phyloP scores from a whole-genome alignment of 2,329 filamentous ascomycete genomes.

The Phyllosticta citrichinensis region DNA sequence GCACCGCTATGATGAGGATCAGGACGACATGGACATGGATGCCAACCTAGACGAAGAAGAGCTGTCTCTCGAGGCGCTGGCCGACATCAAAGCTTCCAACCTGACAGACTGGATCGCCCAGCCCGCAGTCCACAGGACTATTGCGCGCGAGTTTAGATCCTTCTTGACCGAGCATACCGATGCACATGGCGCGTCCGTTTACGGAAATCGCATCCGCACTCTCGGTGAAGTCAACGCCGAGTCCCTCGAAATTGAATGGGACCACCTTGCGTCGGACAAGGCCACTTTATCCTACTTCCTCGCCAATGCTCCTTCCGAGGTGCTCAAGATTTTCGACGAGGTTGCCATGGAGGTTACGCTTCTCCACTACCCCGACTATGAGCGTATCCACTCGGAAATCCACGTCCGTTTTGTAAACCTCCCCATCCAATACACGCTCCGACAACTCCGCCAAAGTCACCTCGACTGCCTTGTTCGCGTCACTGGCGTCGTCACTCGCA shows the following conservation, averaged over 20 bases:
- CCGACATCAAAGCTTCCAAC: conserved; percentile 86
- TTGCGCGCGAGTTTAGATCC: conserved; percentile 92
- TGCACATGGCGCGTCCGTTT: conserved; percentile 79
- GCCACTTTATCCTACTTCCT: conserved; percentile 93
- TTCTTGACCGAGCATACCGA: conserved; percentile 96
- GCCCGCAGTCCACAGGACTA: conserved; percentile 80
- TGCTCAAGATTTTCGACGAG: conserved; percentile 91
- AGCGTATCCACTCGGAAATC: conserved; percentile 94
- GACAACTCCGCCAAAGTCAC: conserved; percentile 88
- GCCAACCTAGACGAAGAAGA: conserved; percentile 95
- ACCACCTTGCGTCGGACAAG: conserved; percentile 81
- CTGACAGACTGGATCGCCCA: conserved; percentile 93
- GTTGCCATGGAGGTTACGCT: conserved; percentile 95
- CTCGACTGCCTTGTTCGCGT: conserved; percentile 93
- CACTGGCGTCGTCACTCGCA: conserved; percentile 86
- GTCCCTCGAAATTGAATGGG: conserved; percentile 90
- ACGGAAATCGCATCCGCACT: conserved; percentile 85
- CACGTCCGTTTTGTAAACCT: conserved; percentile 95
- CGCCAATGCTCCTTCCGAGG: conserved; percentile 89
- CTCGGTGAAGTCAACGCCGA: conserved; percentile 97
- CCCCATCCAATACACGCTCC: conserved; percentile 87
- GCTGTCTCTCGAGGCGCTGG: conserved; percentile 78
- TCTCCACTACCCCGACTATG: conserved; percentile 94
- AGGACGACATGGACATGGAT: conserved; percentile 78
- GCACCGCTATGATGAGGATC: conserved; percentile 88